Evolutionary conservation across 2,329 filamentous ascomycete genomes (phyloP).

Genomic region (Hymenoscyphus albidus): DNA sequence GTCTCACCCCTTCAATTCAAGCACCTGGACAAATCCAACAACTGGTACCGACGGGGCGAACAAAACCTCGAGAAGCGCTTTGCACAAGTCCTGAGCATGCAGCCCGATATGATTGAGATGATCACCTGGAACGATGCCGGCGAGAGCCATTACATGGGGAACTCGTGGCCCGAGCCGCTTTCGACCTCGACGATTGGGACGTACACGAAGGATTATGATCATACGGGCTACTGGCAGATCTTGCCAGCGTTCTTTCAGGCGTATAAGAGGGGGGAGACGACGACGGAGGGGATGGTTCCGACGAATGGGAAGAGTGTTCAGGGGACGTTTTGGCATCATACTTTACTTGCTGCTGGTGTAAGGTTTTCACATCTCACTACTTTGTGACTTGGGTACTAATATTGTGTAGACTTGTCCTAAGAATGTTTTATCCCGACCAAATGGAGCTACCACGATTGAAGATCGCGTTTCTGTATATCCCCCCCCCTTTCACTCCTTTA

Average conservation of each 20-base stretch:
- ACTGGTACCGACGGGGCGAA: slow-evolving; percentile 38
- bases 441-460: slow-evolving; percentile 10
- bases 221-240: slow-evolving; percentile 37
- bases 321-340: slow-evolving; percentile 35
- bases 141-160: slow-evolving; percentile 40
- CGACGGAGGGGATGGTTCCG: slow-evolving; percentile 21
- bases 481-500: background rate
- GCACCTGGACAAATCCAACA: slow-evolving; percentile 31
- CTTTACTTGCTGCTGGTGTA: slow-evolving; percentile 16
- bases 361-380: background rate
- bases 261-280: slow-evolving; percentile 35
- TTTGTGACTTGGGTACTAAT: background rate
- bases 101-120: slow-evolving; percentile 39
- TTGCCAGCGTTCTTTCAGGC: slow-evolving; percentile 37
- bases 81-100: slow-evolving; percentile 32
- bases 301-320: slow-evolving; percentile 20
- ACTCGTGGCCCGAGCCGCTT: slow-evolving; percentile 37
- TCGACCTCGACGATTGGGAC: slow-evolving; percentile 24
- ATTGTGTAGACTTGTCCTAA: slow-evolving; percentile 8
- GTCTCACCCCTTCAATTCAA: slow-evolving; percentile 40
- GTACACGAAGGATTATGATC: slow-evolving; percentile 35
- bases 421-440: slow-evolving; percentile 11
- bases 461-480: slow-evolving; percentile 14
- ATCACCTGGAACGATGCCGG: slow-evolving; percentile 42
- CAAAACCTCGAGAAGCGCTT: slow-evolving; percentile 36